These are phyloP conservation scores for Solanum ossicruentum DNA, from an alignment of 257 asterid genomes.

Conservation along the genomic window DNA sequence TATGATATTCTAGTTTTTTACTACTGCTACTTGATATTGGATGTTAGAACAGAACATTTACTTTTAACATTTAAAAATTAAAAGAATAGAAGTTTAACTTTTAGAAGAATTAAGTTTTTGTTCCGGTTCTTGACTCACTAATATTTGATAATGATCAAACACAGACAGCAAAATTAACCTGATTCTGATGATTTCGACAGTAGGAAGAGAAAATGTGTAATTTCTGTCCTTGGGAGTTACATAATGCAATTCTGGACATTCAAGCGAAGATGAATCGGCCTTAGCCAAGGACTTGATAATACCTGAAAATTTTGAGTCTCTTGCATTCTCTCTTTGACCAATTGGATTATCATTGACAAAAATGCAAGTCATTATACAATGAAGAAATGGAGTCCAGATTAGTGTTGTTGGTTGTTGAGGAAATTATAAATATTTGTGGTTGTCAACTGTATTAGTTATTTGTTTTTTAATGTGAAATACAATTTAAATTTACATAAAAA, in stretches of 20 bases:
- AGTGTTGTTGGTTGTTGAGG: neutral
- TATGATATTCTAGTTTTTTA: neutral
- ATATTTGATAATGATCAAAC: neutral
- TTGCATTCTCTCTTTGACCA: neutral
- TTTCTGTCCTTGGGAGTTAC: neutral
- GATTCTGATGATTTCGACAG: neutral
- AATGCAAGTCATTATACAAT: neutral
- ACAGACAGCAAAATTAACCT: neutral
- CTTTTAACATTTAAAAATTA: neutral
- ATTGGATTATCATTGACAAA: neutral
- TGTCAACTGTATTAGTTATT: neutral
- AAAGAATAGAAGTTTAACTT: neutral
- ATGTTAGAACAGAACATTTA: neutral
- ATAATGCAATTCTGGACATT: neutral
- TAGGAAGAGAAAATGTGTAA: neutral
- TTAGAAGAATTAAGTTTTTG: neutral
- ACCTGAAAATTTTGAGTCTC: neutral
- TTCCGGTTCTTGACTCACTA: neutral
- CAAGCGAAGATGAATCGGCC: neutral
- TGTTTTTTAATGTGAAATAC: neutral
- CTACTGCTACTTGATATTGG: neutral
- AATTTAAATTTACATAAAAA: too few relatives aligned
- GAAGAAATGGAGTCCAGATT: neutral
- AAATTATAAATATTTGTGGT: neutral
- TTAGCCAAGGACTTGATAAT: neutral